These are phyloP conservation scores for Phytophthora colocasiae DNA, from an alignment of 352 stramenopile genomes.

Conservation along the genomic window DNA sequence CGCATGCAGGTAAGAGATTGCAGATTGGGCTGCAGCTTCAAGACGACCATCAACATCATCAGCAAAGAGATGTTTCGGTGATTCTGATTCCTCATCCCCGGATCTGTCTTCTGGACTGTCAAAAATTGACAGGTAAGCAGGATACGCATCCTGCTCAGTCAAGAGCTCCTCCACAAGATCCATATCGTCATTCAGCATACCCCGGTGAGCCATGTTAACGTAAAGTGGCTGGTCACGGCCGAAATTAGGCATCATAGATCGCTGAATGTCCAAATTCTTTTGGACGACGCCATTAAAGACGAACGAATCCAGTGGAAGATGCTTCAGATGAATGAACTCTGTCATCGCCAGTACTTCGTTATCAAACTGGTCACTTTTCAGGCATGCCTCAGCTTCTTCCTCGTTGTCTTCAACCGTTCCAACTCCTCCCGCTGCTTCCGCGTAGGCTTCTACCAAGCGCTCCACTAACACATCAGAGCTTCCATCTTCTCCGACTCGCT, in stretches of 20 bases:
- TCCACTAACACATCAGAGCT: slow-evolving; percentile 51
- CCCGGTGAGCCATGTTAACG: slow-evolving; percentile 66
- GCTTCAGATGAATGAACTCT: slow-evolving; percentile 78
- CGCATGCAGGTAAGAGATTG: slow-evolving; percentile 72
- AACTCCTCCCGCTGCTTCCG: slow-evolving; percentile 55
- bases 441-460: slow-evolving; percentile 70
- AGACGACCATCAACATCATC: slow-evolving; percentile 70
- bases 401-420: slow-evolving; percentile 44
- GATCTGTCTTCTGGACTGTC: slow-evolving; percentile 31
- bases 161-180: slow-evolving; percentile 80
- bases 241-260: slow-evolving; percentile 78
- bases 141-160: slow-evolving; percentile 60
- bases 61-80: slow-evolving; percentile 56
- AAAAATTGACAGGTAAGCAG: slow-evolving; percentile 78
- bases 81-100: slow-evolving; percentile 22
- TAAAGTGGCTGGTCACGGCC: slow-evolving; percentile 84
- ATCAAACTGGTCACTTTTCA: slow-evolving; percentile 60
- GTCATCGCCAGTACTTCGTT: slow-evolving; percentile 78
- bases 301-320: slow-evolving; percentile 75
- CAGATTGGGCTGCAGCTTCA: slow-evolving; percentile 48
- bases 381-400: slow-evolving; percentile 49
- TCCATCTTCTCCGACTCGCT: slow-evolving; percentile 56
- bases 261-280: slow-evolving; percentile 71
- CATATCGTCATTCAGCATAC: slow-evolving; percentile 60
- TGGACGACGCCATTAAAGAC: slow-evolving; percentile 90